Evolutionary conservation across 331 rosid genomes (phyloP).

Genomic region (Telfairia occidentalis): DNA sequence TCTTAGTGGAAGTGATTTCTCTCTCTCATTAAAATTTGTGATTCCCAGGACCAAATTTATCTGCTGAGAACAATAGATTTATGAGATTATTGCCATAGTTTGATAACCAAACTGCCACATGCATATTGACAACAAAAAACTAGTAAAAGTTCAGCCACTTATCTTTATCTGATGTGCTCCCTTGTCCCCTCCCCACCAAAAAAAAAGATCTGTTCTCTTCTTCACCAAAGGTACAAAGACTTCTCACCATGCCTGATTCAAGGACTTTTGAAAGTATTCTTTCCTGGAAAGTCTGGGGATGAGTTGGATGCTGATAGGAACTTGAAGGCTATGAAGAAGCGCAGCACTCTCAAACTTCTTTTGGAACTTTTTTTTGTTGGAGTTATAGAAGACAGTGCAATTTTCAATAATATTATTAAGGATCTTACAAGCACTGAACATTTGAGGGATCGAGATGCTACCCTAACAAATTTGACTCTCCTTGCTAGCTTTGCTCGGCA

Average conservation of each 20-base stretch:
- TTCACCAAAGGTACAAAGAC: conserved; percentile 97
- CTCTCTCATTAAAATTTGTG: not conserved
- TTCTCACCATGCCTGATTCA: conserved; percentile 77
- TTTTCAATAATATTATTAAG: conserved; percentile 70
- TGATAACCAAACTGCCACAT: not conserved
- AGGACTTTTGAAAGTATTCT: conserved; percentile 86
- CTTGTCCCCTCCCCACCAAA: not conserved
- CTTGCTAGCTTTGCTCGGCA: conserved; percentile 99
- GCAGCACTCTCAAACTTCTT: conserved; percentile 80
- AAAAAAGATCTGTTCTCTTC: conserved; percentile 82
- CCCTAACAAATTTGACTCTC: conserved; percentile 92
- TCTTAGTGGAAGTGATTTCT: not conserved
- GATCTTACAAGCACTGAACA: conserved; percentile 81
- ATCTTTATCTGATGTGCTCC: not conserved
- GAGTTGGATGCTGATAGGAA: conserved; percentile 76
- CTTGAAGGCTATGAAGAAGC: conserved; percentile 94
- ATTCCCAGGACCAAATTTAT: not conserved
- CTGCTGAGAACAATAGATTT: not conserved
- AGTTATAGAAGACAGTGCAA: conserved; percentile 68
- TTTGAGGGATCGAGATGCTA: conserved; percentile 83
- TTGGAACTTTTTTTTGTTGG: conserved; percentile 92
- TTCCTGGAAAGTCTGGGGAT: conserved; percentile 79
- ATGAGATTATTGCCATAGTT: not conserved
- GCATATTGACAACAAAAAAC: not conserved
- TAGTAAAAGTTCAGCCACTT: not conserved